Base-by-base conservation (phyloP, 768 basidiomycete genomes). In the Tylopilus intermedius region DNA sequence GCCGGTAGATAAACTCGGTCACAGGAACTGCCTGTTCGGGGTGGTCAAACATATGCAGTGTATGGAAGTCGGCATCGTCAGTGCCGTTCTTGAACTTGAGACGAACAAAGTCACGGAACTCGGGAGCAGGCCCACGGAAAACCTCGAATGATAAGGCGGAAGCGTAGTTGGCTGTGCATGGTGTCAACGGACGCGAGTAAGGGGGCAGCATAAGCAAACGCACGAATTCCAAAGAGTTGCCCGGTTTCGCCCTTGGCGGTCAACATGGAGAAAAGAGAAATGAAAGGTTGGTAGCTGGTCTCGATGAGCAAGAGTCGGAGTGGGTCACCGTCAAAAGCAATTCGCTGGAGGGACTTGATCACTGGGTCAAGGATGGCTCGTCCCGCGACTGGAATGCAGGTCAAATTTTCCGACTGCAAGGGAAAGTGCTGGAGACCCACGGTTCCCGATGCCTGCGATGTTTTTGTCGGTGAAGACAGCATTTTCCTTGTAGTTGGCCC, bases 71-170 rank as follows among this genome's bases (percentile, higher is more conserved):
- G 44, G 70, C 71, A 39, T 74, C 60, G 14, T 62, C 44, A 18
- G 89, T 88, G 30, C 88, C 87, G 65, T 90, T 90, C 78, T 81
- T 85, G 79, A 89, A 89, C 69, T 79, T 84, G 79, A 90, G 76
- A 55, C 88, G 83, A 58, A 91, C 74, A 74, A 89, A 89, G 72
- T 89, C 86, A 44, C 86, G 82, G 61, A 79, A 72, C 55, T 88
- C 86, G 11, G 86, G 86, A n/a, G 83, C 81, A 48, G 80, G 78
- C 18, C 85, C 84, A 40, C 84, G 82, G 63, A 86, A 80, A 57
- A 90, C 76, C 71, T 90, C 89, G 47, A 90, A 82, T 37, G 79
- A 81, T 52, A 89, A 67, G 26, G 87, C 86, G 32, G 86, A 83
- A 2, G 83, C 80, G 60, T 76, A 88, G 66, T 90, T 76, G 57